These are phyloP conservation scores for Prunella vulgaris DNA, from an alignment of 257 asterid genomes.

Conservation along the genomic window DNA sequence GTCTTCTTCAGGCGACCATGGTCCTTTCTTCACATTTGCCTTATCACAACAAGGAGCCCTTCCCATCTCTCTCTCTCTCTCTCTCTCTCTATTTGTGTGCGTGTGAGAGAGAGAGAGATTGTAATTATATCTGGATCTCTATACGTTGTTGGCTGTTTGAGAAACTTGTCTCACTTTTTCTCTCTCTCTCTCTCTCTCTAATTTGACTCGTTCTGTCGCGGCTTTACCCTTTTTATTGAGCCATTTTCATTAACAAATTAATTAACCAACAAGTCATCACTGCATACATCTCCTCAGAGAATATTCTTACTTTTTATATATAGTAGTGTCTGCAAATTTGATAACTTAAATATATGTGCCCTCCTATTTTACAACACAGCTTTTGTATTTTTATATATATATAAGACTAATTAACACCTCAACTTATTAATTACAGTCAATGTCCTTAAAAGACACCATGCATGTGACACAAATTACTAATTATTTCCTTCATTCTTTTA, in stretches of 20 bases:
- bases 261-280: conserved; percentile 13
- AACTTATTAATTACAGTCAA: no score
- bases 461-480: no score
- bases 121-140: not conserved
- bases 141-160: conserved; percentile 21
- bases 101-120: not conserved
- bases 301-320: not conserved
- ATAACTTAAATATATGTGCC: no score
- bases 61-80: conserved; percentile 49
- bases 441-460: no score
- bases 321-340: no score
- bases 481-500: no score
- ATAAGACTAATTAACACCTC: no score
- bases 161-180: conserved; percentile 24
- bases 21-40: conserved; percentile 88
- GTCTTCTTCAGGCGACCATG: conserved; percentile 97
- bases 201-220: conserved; percentile 25
- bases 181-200: conserved; percentile 22
- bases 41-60: conserved; percentile 95
- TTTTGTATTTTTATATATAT: no score
- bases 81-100: conserved; percentile 24
- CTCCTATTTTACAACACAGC: no score
- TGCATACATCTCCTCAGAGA: not conserved
- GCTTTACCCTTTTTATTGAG: conserved; percentile 23
- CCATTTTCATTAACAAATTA: conserved; percentile 4